Evolutionary conservation across 2,329 filamentous ascomycete genomes (phyloP), one percentile per base, ranked within the genome.

Genomic region (Gliomastix tumulicola): DNA sequence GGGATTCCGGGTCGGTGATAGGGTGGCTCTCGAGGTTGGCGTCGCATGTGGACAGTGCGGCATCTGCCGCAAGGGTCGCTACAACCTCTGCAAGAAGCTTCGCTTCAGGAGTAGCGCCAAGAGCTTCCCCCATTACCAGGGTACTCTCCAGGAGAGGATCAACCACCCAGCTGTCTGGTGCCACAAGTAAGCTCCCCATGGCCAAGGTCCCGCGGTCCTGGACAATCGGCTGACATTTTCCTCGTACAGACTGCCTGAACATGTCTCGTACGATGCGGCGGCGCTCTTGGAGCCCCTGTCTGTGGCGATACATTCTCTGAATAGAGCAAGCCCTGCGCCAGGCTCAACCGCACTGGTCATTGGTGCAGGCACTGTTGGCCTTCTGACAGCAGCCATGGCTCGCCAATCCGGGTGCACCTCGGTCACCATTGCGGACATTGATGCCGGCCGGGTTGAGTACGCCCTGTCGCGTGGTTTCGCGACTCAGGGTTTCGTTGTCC

Each of bases 81-180:
- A 79, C 51, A 80, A 80, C 45, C 65, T 80, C 13, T 80, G 75
- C 60, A 74, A 74, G 52, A 69, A 67, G 51, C 68, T 80, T 67
- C 66, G 69, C 30, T 81, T 81, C 53, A 65, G 76, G 47, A 77
- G 74, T 50, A 78, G 72, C 44, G 76, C 74, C 38, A 79, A 79
- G 53, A 75, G 68, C 25, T 67, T 75, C n/a, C 76, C 76, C 40
- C 76, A 80, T 49, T 78, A 74, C 44, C 76, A 79, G 49, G 76
- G 76, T 19, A 79, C 76, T 6, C 57, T 81, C 5, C 76, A 80
- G 47, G 74, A 79, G 48, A 67, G 64, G 40, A 76, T 80, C 46
- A 80, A 80, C 44, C 76, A 79, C 48, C 76, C 74, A 5, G 76
- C 74, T 6, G 55, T 59, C 21, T 80, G 76, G 76, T 79, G 75